Base-by-base conservation (phyloP, 768 basidiomycete genomes). In the Tulasnella sp. region DNA sequence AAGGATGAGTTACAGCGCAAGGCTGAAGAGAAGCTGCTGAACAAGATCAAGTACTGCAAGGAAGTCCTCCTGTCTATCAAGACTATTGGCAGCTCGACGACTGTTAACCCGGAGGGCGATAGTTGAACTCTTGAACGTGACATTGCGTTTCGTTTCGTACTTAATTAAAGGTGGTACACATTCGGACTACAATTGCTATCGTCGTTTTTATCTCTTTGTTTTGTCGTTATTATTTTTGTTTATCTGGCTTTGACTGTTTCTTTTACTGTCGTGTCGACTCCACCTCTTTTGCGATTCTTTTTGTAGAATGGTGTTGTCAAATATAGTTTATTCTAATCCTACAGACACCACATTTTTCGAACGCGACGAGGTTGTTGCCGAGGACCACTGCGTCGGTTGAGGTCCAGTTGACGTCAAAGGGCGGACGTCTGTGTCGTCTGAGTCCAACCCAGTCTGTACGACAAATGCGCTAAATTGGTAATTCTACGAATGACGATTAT, bases 31-130 rank as follows among this genome's bases (percentile, higher is more conserved):
- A 84, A 85, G 69, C 79, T 94, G 40, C 79, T 94, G 37, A 89
- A 89, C 75, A 94, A 94, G 82, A 84, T 94, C 76, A 89, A 89
- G 80, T 95, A 91, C 79, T 92, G 90, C 83, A 90, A 89, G 78
- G 93, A 95, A 78, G 52, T 59, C 14, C 42, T 67, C 39, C 22
- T 67, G n/a, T 69, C 69, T 7, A 69, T 69, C 47, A 44, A 44
- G 44, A 52, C 69, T 6, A 44, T 69, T 29, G 44, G 69, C 69
- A 59, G 69, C 69, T 69, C 69, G 34, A 69, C 69, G 11, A 59
- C 34, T 26, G n/a, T n/a, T n/a, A 36, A 12, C 4, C 62, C 62
- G 35, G 44, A 9, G 26, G 22, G 11, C 14, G 52, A 59, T 2
- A 59, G 52, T n/a, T 59, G 26, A 59, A n/a, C n/a, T n/a, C n/a